Base-by-base conservation (phyloP, 2,329 filamentous ascomycete species). In the Hymenoscyphus fraxineus region DNA sequence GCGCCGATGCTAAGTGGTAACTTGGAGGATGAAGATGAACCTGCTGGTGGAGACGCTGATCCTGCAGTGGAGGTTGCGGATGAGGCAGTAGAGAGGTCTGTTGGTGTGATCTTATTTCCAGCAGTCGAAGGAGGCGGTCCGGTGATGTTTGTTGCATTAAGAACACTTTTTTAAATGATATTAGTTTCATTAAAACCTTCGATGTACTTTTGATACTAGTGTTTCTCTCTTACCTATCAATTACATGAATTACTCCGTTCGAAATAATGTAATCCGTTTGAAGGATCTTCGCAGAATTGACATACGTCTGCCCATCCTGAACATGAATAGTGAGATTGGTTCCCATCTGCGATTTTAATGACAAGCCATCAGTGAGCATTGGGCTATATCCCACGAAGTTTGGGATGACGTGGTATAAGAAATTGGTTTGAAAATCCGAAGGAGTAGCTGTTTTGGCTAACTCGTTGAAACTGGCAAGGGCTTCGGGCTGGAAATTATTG, bases 361-460 rank as follows among this genome's bases (percentile, higher is more conserved):
- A 73, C 35, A 63, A 64, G 56, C 79, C 78, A 67, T 81, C 78
- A 31, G 68, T 69, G 19, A 84, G 77, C 4, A 70, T 67, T 6
- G 78, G 73, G 59, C 80, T 83, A 76, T 88, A 89, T 62, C 77
- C 78, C 1, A 87, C 80, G 9, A 79, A 79, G 57, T 81, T 81
- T 57, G 80, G 79, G 56, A 91, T 76, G 60, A 90, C 80, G 73
- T 92, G 88, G 76, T 91, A 91, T 32, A 80, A 76, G 40, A 91
- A 79, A 60, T 90, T 80, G 35, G 74, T 74, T 1, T 79, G 74
- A 1, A 89, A 78, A 15, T 84, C 74, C 4, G 80, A 74, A 0
- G 75, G 40, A 5, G 67, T 63, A 0, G 63, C 55, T 12, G 62
- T 68, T n/a, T 32, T 27, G 4, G 62, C 57, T 2, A 68, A 54